phyloP scores from a whole-genome alignment of 2,329 filamentous ascomycete species.

The Microcyclospora pomicola region DNA sequence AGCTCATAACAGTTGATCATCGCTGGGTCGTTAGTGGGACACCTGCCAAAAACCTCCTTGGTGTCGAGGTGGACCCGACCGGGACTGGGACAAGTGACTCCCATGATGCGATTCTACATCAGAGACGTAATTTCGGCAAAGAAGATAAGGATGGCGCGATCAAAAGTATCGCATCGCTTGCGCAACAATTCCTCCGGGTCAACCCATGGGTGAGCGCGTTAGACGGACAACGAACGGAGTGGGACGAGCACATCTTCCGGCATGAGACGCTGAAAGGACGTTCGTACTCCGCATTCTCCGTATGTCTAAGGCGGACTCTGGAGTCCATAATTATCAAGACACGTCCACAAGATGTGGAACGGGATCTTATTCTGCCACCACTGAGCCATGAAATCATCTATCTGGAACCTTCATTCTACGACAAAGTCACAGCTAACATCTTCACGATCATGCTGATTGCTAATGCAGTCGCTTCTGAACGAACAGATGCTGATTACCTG shows the following conservation, averaged over 20 bases:
- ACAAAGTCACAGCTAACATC: constrained; percentile 68
- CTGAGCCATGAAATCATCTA: constrained; percentile 59
- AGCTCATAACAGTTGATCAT: constrained; percentile 47
- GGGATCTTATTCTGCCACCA: constrained; percentile 51
- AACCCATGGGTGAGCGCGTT: constrained; percentile 61
- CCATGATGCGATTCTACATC: constrained; percentile 21
- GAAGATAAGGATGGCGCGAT: constrained; percentile 29
- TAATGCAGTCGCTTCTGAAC: constrained; percentile 79
- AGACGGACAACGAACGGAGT: constrained; percentile 48
- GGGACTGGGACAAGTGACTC: constrained; percentile 11
- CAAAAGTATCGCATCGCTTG: constrained; percentile 53
- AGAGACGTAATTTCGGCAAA: constrained; percentile 27
- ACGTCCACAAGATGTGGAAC: constrained; percentile 52
- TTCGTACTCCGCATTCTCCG: constrained; percentile 50
- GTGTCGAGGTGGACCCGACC: constrained; percentile 49
- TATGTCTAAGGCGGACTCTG: constrained; percentile 55
- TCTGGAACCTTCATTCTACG: constrained; percentile 70
- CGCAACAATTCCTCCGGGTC: constrained; percentile 55
- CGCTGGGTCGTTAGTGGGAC: constrained; percentile 88
- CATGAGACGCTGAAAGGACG: constrained; percentile 36
- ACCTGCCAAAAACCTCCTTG: constrained; percentile 69
- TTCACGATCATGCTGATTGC: constrained; percentile 74
- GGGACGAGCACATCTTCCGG: constrained; percentile 55
- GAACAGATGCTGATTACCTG: constrained; percentile 73
- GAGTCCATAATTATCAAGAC: constrained; percentile 73